Conservation (phyloP, 306 rosid species). For the Prunus armeniaca region DNA sequence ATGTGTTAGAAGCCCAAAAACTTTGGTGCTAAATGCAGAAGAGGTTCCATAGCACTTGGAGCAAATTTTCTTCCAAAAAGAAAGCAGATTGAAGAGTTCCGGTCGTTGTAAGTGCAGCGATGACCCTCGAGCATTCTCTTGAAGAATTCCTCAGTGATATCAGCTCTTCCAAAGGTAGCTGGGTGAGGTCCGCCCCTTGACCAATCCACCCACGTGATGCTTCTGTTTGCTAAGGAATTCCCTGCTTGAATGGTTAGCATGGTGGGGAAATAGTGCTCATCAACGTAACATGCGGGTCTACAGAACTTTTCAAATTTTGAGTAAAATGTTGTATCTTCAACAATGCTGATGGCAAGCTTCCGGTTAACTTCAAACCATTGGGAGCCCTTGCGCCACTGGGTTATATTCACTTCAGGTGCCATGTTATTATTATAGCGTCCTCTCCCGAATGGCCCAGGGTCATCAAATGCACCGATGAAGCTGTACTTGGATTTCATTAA, state of each 20-base stretch:
- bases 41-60: constrained; percentile 83
- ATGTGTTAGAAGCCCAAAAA: constrained; percentile 47
- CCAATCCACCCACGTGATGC: constrained; percentile 98
- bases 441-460: constrained; percentile 80
- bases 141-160: constrained; percentile 56
- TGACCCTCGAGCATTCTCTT: constrained; percentile 32
- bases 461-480: constrained; percentile 76
- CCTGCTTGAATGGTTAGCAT: constrained; percentile 72
- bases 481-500: constrained; percentile 62
- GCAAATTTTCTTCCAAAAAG: constrained; percentile 92
- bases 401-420: constrained; percentile 69
- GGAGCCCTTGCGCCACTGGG: constrained; percentile 92
- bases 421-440: constrained; percentile 73
- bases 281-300: constrained; percentile 81
- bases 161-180: constrained; percentile 68
- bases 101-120: constrained; percentile 53
- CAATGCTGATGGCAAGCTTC: constrained; percentile 64
- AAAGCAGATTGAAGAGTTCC: constrained; percentile 51
- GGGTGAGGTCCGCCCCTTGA: constrained; percentile 98
- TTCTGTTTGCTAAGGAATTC: constrained; percentile 61
- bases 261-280: constrained; percentile 96
- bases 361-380: constrained; percentile 92
- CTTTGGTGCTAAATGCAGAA: constrained; percentile 46
- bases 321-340: constrained; percentile 58
- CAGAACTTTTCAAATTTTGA: constrained; percentile 63